A percentile compares a stretch with the other conserved stretches of the same genome.
phyloP scores from a whole-genome alignment of 2,329 filamentous ascomycete species.

The Mollisia scopiformis region DNA sequence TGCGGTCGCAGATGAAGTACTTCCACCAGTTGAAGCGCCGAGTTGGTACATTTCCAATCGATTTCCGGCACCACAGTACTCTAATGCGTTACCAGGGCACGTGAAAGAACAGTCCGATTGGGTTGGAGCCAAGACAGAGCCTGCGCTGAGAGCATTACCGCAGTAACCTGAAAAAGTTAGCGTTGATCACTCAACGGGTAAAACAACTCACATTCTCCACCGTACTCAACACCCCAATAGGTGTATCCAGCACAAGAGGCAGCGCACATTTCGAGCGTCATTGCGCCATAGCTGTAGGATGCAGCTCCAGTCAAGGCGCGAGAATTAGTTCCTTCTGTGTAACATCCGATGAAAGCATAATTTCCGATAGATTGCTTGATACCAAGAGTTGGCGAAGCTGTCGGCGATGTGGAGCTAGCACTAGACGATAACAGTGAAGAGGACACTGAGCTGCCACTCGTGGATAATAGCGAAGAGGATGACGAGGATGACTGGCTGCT shows the following conservation, averaged over 20 bases:
- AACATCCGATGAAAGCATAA: constrained; percentile 44
- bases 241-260: constrained; percentile 33
- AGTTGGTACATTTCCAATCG: not conserved
- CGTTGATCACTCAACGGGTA: not conserved
- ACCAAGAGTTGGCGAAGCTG: constrained; percentile 16
- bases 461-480: too few species aligned
- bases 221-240: constrained; percentile 43
- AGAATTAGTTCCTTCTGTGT: constrained; percentile 13
- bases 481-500: not conserved
- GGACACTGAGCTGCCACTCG: too few species aligned
- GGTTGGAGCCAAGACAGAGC: constrained; percentile 3
- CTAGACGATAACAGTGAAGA: not conserved
- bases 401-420: constrained; percentile 22
- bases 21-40: not conserved
- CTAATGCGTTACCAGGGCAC: constrained; percentile 28
- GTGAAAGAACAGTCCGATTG: constrained; percentile 24
- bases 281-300: constrained; percentile 10
- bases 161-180: constrained; percentile 14
- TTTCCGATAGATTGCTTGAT: constrained; percentile 43
- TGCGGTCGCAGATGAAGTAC: not conserved
- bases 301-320: constrained; percentile 35
- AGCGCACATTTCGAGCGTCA: constrained; percentile 34
- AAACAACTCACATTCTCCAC: constrained; percentile 35
- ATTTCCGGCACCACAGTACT: constrained; percentile 35
- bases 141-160: constrained; percentile 6